These are phyloP conservation scores for Brassica cretica DNA, from an alignment of 345 rosid genomes.

Conservation along the genomic window DNA sequence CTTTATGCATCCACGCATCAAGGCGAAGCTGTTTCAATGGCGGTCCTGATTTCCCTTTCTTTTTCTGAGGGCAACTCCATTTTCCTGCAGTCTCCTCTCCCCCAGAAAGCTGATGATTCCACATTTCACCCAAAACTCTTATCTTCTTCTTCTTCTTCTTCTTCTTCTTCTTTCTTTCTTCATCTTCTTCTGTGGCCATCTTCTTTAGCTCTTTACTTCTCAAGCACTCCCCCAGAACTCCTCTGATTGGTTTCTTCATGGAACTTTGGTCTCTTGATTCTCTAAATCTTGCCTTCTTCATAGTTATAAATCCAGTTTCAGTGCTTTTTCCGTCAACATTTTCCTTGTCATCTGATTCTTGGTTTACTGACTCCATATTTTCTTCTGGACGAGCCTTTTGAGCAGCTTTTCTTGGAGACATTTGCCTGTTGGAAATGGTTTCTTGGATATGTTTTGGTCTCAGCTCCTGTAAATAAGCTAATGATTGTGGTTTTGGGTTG, in stretches of 20 bases:
- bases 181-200: conserved; percentile 21
- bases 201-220: conserved; percentile 23
- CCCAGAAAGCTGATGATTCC: conserved; percentile 42
- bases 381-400: not conserved
- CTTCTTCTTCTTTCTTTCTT: not conserved
- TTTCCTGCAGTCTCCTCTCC: conserved; percentile 53
- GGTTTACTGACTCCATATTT: not conserved
- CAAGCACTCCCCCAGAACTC: conserved; percentile 37
- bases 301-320: conserved; percentile 55
- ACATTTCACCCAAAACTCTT: conserved; percentile 53
- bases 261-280: conserved; percentile 38
- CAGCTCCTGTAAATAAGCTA: conserved; percentile 26
- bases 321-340: conserved; percentile 34
- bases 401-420: not conserved
- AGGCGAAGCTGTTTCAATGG: conserved; percentile 86
- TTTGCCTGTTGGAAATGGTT: conserved; percentile 16
- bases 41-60: conserved; percentile 63
- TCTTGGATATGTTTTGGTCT: conserved; percentile 26
- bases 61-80: conserved; percentile 82
- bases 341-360: conserved; percentile 33
- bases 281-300: conserved; percentile 42
- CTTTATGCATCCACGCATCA: conserved; percentile 64
- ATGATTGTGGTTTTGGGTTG: conserved; percentile 20
- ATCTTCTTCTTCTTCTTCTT: conserved; percentile 36
- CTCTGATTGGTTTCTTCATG: conserved; percentile 3